Base-by-base conservation (phyloP, 225 moss, liverwort and hornwort genomes). In the Rhytidiadelphus loreus region DNA sequence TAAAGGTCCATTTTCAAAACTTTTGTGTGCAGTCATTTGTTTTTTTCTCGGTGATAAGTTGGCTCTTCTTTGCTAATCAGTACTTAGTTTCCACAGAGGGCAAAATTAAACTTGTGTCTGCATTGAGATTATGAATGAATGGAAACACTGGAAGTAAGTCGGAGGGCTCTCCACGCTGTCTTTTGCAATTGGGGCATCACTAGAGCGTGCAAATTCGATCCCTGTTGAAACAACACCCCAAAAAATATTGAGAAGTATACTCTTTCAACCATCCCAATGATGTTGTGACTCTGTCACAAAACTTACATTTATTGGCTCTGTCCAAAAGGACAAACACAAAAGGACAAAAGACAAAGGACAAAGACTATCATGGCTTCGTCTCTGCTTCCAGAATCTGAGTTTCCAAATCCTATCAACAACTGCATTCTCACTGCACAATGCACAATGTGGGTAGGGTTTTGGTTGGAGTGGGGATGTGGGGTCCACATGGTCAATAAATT, bases 121-220 rank as follows among this genome's bases (percentile, higher is more conserved):
- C 53, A 35, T 6, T 37, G 55, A 24, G 35, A 58, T 41, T 33
- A 81, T 53, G 87, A 63, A 46, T 91, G 83, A 21, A 85, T 72
- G 4, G 43, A 84, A 23, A 61, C 75, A 50, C 46, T 96, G 53
- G 90, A 91, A 76, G 82, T 90, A 90, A 91, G 66, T 91, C 90
- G 22, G 96, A 96, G 12, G 53, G 23, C 35, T 52, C 82, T 95
- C 35, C 93, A 91, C 29, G n/a, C n/a, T 83, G 94, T 50, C 79
- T 95, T 94, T 35, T 94, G 80, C 76, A 94, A 90, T 82, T 83
- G 91, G 41, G 91, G 41, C 18, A 28, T 55, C 53, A 37, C 24
- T 37, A 17, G 9, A 37, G 56, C 32, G 12, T 55, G 55, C 77
- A 77, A 77, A 55, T 28, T 7, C 59, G 20, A 16, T 7, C 59